Evolutionary conservation across 208 protist species (phyloP), one percentile per base, ranked within the genome.

Genomic region (Trypanosoma congolense): DNA sequence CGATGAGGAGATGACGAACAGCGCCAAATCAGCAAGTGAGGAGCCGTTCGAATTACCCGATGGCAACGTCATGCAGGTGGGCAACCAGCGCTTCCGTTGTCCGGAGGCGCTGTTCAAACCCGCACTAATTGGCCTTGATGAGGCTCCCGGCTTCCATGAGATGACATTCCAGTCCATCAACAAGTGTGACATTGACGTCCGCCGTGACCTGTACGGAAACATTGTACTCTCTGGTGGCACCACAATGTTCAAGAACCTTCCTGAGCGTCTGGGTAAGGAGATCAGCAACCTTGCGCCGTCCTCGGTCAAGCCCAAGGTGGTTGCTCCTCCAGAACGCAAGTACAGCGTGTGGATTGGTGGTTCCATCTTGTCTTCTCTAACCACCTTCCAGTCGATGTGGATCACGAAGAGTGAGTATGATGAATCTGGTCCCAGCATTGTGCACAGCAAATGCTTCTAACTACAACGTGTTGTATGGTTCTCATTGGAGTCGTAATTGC

Each of bases 381-480:
- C 84, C 14, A 96, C 96, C 21, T 99, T 99, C 75, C 73, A 95
- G 45, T 70, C 96, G 44, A 96, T 97, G 88, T 99, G 97, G 96
- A 95, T 99, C 51, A 95, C 94, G 52, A 97, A 97, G 77, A 68
- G 95, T 45, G 98, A 99, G 73, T 99, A 98, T 71, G 93, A 99
- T 28, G 98, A 99, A 74, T 63, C 69, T 36, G 98, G 98, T 16
- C 81, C 97, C 8, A 68, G 70, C 31, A 98, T 99, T 50, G 85
- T 99, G 16, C 96, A 99, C 81, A 88, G 83, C 42, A 46, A 46
- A 24, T 46, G 42, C 42, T 46, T 46, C 21, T 46, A 46, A 46
- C n/a, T n/a, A n/a, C 33, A 38, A 6, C 16, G 21, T 6, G 42
- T 18, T 24, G 21, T 47, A 18, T 47, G 21, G 21, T 9, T n/a